Evolutionary conservation across 164 flowering plant species (phyloP).

Genomic region (Magnolia kwangsiensis): DNA sequence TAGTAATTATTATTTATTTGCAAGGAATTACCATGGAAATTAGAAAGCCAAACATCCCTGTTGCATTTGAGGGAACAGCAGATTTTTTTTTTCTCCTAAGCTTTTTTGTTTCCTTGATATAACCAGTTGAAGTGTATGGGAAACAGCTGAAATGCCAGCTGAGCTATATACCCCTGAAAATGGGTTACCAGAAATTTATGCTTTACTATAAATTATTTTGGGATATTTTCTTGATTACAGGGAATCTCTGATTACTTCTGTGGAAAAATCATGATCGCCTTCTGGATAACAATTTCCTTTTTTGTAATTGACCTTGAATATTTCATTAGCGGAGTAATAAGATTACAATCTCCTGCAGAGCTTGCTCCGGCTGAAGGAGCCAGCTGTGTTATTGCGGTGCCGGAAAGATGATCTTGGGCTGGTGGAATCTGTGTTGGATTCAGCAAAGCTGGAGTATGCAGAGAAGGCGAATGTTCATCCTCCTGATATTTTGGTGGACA

Average conservation of each 20-base stretch:
- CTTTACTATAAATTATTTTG: background rate
- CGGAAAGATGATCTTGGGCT: slow-evolving; percentile 59
- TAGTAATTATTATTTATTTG: too few relatives aligned
- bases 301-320: background rate
- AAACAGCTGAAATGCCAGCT: too few relatives aligned
- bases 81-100: too few relatives aligned
- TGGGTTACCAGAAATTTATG: background rate
- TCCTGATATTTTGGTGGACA: slow-evolving; percentile 79
- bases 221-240: background rate
- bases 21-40: too few relatives aligned
- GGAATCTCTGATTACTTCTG: background rate
- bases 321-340: background rate
- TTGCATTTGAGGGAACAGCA: too few relatives aligned
- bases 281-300: background rate
- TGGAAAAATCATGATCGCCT: background rate
- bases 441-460: slow-evolving; percentile 78
- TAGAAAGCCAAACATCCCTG: too few relatives aligned
- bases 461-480: slow-evolving; percentile 59
- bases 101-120: too few relatives aligned
- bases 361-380: slow-evolving; percentile 89
- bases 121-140: too few relatives aligned
- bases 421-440: slow-evolving; percentile 64
- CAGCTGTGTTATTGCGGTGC: slow-evolving; percentile 84
- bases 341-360: slow-evolving; percentile 43
- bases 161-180: too few relatives aligned